Evolutionary conservation across 73 alveolate species (phyloP), one percentile per base, ranked within the genome.

Genomic region (Uronychia setigera): DNA sequence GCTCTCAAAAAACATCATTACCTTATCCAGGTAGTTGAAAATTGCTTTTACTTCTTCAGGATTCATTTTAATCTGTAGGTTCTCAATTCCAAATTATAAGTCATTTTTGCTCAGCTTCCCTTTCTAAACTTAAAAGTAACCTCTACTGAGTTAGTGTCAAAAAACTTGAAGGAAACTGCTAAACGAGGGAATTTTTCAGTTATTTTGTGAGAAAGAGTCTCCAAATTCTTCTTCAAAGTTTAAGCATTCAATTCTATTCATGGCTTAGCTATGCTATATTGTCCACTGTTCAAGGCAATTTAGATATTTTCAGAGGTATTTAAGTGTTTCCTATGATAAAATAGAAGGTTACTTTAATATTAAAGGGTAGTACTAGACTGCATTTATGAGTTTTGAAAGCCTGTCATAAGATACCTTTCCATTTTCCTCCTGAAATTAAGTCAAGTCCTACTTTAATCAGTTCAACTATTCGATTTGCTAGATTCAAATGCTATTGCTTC

Each of bases 81-180:
- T 34, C 30, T 86, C 92, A 9, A 86, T 27, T 26, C 87, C 87
- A 31, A 28, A 35, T 29, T 78, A 59, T 33, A 86, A 86, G 31
- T 86, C 92, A 58, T 9, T 29, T 19, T 46, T 46, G 19, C n/a
- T 11, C 5, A 46, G 5, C 5, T 5, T 19, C 67, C 67, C 67
- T 11, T 46, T 35, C 29, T 46, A 5, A 5, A 46, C n/a, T 46
- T 46, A 11, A 11, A 46, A 46, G n/a, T 46, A 46, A 11, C 19
- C 5, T 19, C 67, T 46, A 46, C 67, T 11, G 91, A 85, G 35
- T 81, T 32, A 31, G 77, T 74, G 77, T 85, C 91, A 76, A 85
- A 85, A 78, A 77, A 85, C 59, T 86, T 76, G 81, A 85, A 85
- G 31, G 91, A 85, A 1, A 26, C 59, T 26, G 85, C 86, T 0